A percentile compares a stretch with the other conserved stretches of the same genome.
Evolutionary conservation across 192 early-diverging fungal species (phyloP).

Genomic region (Backusella circina): DNA sequence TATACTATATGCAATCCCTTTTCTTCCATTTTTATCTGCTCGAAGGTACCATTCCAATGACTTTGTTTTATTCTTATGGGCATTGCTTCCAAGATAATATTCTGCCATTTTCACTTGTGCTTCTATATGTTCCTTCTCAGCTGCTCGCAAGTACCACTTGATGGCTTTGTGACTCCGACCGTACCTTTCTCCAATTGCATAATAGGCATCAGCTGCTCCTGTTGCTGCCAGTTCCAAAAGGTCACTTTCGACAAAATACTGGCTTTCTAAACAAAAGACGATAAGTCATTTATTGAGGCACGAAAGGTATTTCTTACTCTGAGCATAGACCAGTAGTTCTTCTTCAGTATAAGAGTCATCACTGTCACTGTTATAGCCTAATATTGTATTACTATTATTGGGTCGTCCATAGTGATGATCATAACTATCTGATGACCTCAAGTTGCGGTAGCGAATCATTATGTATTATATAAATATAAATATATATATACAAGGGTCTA

Average conservation of each 20-base stretch:
- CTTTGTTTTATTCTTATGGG: neutral
- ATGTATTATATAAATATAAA: neutral
- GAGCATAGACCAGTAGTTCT: neutral
- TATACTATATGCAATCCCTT: neutral
- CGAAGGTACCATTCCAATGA: neutral
- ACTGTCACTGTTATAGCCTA: neutral
- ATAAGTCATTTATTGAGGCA: too few relatives aligned
- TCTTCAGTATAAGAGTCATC: neutral
- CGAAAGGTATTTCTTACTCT: neutral
- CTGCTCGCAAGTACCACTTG: neutral
- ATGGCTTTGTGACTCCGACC: neutral
- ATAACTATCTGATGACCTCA: neutral
- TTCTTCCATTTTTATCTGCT: neutral
- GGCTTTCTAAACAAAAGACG: neutral
- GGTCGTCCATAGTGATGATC: neutral
- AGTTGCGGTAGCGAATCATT: neutral
- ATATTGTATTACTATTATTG: neutral
- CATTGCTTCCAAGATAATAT: neutral
- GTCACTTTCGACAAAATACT: neutral
- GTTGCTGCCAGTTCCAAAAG: neutral
- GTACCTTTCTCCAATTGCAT: neutral
- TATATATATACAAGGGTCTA: neutral
- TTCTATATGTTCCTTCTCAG: neutral
- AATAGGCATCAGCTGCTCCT: neutral
- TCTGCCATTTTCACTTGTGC: neutral